A percentile compares a stretch with the other conserved stretches of the same genome.
These are phyloP conservation scores for Phaeolepiota aurea DNA, from an alignment of 768 basidiomycete species.

Conservation along the genomic window DNA sequence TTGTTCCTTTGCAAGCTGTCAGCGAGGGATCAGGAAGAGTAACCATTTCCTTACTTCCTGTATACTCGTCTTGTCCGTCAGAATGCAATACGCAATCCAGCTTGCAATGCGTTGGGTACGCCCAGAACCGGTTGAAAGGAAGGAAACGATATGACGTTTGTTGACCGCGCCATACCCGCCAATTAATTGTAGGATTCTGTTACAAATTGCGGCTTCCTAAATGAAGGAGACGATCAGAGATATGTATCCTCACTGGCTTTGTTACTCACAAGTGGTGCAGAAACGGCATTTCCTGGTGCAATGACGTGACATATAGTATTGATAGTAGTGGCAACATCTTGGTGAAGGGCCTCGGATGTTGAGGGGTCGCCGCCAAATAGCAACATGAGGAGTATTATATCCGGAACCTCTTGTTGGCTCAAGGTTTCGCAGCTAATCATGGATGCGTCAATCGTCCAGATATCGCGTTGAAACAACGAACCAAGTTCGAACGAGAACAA, in stretches of 20 bases:
- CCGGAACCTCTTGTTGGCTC: conserved; percentile 33
- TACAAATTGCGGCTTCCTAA: conserved; percentile 41
- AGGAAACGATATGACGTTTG: conserved; percentile 39
- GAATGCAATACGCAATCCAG: conserved; percentile 43
- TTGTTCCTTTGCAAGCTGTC: conserved; percentile 21
- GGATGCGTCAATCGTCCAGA: too few species aligned
- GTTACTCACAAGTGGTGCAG: too few species aligned
- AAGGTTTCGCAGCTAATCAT: conserved; percentile 15
- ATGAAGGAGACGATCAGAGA: neutral
- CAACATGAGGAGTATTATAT: conserved; percentile 40
- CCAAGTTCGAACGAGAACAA: conserved; percentile 36
- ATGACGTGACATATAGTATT: conserved; percentile 37
- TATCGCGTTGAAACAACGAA: conserved; percentile 18
- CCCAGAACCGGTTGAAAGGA: conserved; percentile 43
- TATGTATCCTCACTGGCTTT: too few species aligned
- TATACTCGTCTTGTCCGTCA: conserved; percentile 19
- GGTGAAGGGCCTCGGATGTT: conserved; percentile 32
- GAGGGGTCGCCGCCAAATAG: conserved; percentile 50
- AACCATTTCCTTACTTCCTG: neutral
- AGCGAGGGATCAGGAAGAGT: neutral
- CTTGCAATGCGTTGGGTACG: conserved; percentile 47
- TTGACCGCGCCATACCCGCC: conserved; percentile 34
- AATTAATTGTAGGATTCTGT: conserved; percentile 33
- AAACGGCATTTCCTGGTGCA: conserved; percentile 18
- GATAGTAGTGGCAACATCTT: conserved; percentile 37